Conservation (phyloP, 2,329 filamentous ascomycete genomes). For the Dothideomycetes sp. region DNA sequence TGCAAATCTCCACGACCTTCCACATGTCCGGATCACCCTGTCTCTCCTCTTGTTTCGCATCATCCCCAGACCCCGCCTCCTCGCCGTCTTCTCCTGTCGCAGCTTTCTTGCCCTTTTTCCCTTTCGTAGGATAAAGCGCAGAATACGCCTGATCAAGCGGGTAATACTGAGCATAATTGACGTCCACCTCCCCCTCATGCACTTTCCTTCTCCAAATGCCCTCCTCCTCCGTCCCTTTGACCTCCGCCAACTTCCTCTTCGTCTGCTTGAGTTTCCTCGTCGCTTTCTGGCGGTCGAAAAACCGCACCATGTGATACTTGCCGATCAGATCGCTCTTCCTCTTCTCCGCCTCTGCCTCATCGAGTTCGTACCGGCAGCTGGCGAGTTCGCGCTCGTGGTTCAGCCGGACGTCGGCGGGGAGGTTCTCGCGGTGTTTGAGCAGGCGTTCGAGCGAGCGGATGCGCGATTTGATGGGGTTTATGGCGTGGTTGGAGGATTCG, state of each 20-base stretch:
- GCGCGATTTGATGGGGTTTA: conserved; percentile 55
- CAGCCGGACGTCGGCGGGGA: conserved; percentile 56
- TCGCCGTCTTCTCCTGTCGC: conserved; percentile 10
- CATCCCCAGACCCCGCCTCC: conserved; percentile 17
- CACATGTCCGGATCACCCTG: conserved; percentile 51
- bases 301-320: conserved; percentile 74
- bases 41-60: conserved; percentile 27
- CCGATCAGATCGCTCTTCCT: conserved; percentile 58
- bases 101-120: conserved; percentile 19
- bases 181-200: conserved; percentile 51
- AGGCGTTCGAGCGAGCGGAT: conserved; percentile 58
- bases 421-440: conserved; percentile 46
- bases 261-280: conserved; percentile 52
- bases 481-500: conserved; percentile 20
- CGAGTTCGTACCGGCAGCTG: conserved; percentile 54
- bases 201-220: conserved; percentile 24
- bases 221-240: conserved; percentile 26
- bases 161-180: conserved; percentile 63
- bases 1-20: conserved; percentile 53
- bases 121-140: conserved; percentile 34
- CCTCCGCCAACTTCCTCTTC: conserved; percentile 43
- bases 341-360: conserved; percentile 47
- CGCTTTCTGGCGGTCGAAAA: conserved; percentile 70
- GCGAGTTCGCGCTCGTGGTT: conserved; percentile 64
- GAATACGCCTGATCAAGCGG: conserved; percentile 63